phyloP scores from a whole-genome alignment of 2,329 filamentous ascomycete genomes.

The Ophiostoma sp. region DNA sequence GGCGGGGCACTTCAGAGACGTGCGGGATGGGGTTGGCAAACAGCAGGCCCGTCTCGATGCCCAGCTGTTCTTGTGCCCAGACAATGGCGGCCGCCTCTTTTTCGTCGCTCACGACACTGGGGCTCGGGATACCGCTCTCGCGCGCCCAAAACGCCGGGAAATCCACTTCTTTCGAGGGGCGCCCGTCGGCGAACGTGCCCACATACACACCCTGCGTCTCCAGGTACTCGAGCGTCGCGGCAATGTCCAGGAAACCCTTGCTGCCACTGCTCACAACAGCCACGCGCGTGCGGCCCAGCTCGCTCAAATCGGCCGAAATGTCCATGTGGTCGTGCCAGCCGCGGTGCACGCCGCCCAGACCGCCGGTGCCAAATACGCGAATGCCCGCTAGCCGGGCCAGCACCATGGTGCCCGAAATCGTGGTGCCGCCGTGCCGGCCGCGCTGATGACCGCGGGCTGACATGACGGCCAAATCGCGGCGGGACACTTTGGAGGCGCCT shows the following conservation, averaged over 20 bases:
- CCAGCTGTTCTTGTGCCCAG: conserved; percentile 70
- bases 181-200: conserved; percentile 82
- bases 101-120: conserved; percentile 71
- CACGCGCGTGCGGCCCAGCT: conserved; percentile 85
- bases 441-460: conserved; percentile 59
- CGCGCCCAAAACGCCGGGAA: conserved; percentile 93
- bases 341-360: conserved; percentile 89
- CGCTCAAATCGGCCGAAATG: conserved; percentile 90
- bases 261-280: conserved; percentile 87
- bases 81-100: conserved; percentile 87
- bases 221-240: conserved; percentile 77
- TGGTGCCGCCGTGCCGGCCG: conserved; percentile 84
- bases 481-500: conserved; percentile 77
- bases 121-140: conserved; percentile 80
- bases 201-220: conserved; percentile 76
- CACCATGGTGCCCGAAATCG: conserved; percentile 89
- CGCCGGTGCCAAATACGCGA: conserved; percentile 89
- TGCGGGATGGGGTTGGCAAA: conserved; percentile 87
- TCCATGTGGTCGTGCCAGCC: conserved; percentile 86
- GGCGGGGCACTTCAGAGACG: conserved; percentile 66
- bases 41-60: conserved; percentile 74
- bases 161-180: conserved; percentile 58
- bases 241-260: conserved; percentile 94
- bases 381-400: conserved; percentile 85
- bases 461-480: conserved; percentile 81